These are phyloP conservation scores for Botrytis pseudocinerea DNA, from an alignment of 2,329 filamentous ascomycete genomes.

Conservation along the genomic window DNA sequence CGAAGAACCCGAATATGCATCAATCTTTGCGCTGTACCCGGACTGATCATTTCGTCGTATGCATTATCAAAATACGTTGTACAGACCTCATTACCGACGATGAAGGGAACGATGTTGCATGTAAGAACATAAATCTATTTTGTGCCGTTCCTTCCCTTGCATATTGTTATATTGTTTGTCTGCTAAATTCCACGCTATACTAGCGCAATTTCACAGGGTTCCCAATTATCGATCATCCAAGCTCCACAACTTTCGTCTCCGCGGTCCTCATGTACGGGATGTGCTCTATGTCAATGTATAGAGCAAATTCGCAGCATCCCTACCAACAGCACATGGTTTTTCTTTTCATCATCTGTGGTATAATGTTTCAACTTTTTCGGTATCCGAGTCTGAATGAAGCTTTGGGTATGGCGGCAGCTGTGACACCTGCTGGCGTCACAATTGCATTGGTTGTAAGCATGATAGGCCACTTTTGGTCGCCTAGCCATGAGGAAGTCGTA, in stretches of 20 bases:
- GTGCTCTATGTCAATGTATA: neutral
- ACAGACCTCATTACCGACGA: neutral
- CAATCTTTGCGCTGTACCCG: neutral
- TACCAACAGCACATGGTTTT: neutral
- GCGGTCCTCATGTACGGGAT: neutral
- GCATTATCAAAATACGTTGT: neutral
- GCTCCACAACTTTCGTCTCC: neutral
- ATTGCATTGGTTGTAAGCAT: neutral
- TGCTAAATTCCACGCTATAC: neutral
- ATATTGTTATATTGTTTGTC: neutral
- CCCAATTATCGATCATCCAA: neutral
- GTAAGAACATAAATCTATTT: neutral
- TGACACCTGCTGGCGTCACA: neutral
- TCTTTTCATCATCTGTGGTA: neutral
- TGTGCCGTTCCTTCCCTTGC: rapidly evolving
- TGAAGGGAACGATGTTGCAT: neutral
- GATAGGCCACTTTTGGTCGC: neutral
- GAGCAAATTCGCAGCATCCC: neutral
- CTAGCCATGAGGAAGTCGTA: neutral
- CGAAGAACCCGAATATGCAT: neutral
- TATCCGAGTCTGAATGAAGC: neutral
- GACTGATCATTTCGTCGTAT: neutral
- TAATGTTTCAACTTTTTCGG: neutral
- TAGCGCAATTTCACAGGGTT: neutral
- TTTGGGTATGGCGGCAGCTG: neutral